A percentile compares a stretch with the other conserved stretches of the same genome.
phyloP scores from a whole-genome alignment of 305 asterid genomes.

The Striga hermonthica region DNA sequence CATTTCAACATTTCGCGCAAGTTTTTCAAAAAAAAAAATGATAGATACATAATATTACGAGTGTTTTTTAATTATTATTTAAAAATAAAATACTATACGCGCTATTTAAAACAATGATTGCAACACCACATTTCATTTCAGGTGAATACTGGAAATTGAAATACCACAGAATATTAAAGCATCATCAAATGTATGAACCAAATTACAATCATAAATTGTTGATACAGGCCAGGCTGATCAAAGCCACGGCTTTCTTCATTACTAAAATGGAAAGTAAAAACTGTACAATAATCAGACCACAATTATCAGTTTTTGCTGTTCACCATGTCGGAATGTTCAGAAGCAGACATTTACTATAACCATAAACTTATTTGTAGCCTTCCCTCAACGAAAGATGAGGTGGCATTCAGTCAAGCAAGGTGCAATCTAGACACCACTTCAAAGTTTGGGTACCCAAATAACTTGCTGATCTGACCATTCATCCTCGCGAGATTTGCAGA shows the following conservation, averaged over 20 bases:
- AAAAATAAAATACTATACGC: no score
- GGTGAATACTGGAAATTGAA: no score
- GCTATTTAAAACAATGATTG: no score
- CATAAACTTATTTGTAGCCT: conserved; percentile 30
- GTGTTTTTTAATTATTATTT: no score
- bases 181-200: conserved; percentile 17
- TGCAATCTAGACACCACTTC: conserved; percentile 5
- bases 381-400: conserved; percentile 28
- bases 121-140: no score
- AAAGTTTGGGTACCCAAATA: background rate
- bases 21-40: no score
- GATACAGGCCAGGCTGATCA: conserved; percentile 12
- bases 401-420: conserved; percentile 5
- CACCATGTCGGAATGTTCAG: conserved; percentile 18
- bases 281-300: conserved; percentile 35
- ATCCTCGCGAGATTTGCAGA: conserved; percentile 8
- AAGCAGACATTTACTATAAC: conserved; percentile 3
- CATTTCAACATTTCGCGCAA: no score
- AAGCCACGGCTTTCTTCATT: conserved; percentile 25
- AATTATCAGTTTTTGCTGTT: conserved; percentile 22
- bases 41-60: no score
- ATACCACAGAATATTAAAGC: background rate
- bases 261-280: conserved; percentile 24
- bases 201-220: conserved; percentile 26
- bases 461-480: background rate